A percentile compares a stretch with the other conserved stretches of the same genome.
Conservation (phyloP, 805 yeast species). For the Saccharomyces eubayanus region DNA sequence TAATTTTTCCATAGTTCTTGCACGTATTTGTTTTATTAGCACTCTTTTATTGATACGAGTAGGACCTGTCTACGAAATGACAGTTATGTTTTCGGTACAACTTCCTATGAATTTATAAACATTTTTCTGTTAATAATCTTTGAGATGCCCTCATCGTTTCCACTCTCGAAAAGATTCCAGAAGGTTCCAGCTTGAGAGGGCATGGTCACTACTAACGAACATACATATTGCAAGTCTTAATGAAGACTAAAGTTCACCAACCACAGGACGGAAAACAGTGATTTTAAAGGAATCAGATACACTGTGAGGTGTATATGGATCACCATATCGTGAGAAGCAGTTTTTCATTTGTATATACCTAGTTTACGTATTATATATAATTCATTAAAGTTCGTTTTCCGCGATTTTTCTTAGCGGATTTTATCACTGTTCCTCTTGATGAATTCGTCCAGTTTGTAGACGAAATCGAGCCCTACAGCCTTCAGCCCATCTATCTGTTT, state of each 20-base stretch:
- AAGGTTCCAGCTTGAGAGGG: neutral
- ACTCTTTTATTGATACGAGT: neutral
- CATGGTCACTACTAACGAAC: neutral
- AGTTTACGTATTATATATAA: neutral
- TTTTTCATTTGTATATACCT: neutral
- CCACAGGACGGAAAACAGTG: neutral
- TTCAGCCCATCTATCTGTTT: conserved; percentile 58
- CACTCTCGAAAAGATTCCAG: neutral
- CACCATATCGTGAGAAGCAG: neutral
- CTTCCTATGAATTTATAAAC: neutral
- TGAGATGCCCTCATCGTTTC: neutral
- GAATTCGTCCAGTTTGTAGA: conserved; percentile 48
- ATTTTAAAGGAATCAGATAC: too few species aligned
- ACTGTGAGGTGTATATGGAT: neutral
- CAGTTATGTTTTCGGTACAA: neutral
- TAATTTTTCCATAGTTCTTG: conserved; percentile 66
- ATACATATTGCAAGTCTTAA: neutral
- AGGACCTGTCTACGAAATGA: neutral
- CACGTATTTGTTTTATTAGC: neutral
- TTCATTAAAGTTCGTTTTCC: neutral
- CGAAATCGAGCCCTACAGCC: conserved; percentile 64
- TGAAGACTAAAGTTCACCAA: neutral
- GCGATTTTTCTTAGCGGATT: conserved; percentile 4
- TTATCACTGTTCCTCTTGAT: conserved; percentile 17
- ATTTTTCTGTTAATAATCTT: neutral